Conservation (phyloP, 176 grass and related monocot species). For the Rhipidocladum racemiflorum region DNA sequence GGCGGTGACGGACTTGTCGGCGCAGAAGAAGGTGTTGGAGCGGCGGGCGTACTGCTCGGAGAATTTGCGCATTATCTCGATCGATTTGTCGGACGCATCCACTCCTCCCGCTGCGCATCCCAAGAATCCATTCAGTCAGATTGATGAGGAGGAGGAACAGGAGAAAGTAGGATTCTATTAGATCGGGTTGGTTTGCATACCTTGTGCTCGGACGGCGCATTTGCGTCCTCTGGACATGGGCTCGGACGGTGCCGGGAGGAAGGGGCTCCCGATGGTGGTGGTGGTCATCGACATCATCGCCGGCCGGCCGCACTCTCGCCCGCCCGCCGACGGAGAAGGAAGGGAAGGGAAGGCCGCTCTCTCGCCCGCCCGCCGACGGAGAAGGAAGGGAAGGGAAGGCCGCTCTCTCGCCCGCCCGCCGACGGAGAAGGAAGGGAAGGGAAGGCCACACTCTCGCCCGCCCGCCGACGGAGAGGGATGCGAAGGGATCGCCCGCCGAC, state of each 20-base stretch:
- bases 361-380: no score
- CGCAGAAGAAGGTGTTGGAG: slow-evolving; percentile 80
- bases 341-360: background rate
- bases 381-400: background rate
- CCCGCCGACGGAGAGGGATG: no score
- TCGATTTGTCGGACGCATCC: slow-evolving; percentile 65
- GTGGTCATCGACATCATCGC: slow-evolving; percentile 29
- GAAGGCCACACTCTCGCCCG: no score
- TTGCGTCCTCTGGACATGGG: background rate
- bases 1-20: slow-evolving; percentile 86
- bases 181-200: background rate
- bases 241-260: background rate
- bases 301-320: background rate
- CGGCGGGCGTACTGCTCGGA: slow-evolving; percentile 94
- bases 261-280: slow-evolving; percentile 11
- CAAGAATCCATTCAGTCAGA: background rate
- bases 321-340: background rate
- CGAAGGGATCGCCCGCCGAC: no score
- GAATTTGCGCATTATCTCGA: slow-evolving; percentile 98
- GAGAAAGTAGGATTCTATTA: background rate
- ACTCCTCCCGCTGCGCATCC: background rate
- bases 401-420: no score
- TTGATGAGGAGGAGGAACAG: no score
- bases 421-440: background rate
- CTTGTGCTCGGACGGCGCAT: slow-evolving; percentile 42